phyloP scores from a whole-genome alignment of 768 basidiomycete genomes.

The Phylloporus scabripes region DNA sequence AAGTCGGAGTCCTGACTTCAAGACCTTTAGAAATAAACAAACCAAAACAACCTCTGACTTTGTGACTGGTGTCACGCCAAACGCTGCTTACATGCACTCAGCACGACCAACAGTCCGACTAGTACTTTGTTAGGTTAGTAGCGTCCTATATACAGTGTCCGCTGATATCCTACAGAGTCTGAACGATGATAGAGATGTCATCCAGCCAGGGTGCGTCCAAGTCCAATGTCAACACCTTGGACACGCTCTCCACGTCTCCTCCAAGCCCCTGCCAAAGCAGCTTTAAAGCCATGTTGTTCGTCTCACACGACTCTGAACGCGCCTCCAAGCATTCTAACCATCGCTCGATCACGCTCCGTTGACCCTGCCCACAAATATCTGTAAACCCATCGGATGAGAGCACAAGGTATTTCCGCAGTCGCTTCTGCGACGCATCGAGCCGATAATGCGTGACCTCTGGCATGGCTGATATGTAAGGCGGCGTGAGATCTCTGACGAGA shows the following conservation, averaged over 20 bases:
- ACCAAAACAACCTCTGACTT: neutral
- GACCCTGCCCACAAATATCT: constrained; percentile 51
- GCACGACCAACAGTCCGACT: neutral
- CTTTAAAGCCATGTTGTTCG: constrained; percentile 49
- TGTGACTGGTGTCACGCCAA: too few species aligned
- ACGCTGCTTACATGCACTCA: neutral
- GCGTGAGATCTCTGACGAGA: constrained; percentile 53
- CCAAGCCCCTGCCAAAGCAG: constrained; percentile 54
- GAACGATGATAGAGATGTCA: constrained; percentile 62
- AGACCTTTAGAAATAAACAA: neutral
- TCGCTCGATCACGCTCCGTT: constrained; percentile 41
- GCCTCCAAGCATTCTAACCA: constrained; percentile 48
- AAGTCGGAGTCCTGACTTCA: constrained; percentile 9
- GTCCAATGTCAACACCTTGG: constrained; percentile 56
- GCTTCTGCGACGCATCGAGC: constrained; percentile 29
- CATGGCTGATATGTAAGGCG: constrained; percentile 60
- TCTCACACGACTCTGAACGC: constrained; percentile 15
- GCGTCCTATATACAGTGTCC: neutral
- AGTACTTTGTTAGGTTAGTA: constrained; percentile 7
- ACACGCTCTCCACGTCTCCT: constrained; percentile 49
- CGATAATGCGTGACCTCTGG: constrained; percentile 59
- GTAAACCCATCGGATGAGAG: constrained; percentile 64
- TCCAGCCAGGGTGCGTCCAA: constrained; percentile 65
- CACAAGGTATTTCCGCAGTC: constrained; percentile 48
- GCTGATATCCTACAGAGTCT: constrained; percentile 37